Base-by-base conservation (phyloP, 768 basidiomycete species). In the Termitomyces sp. region DNA sequence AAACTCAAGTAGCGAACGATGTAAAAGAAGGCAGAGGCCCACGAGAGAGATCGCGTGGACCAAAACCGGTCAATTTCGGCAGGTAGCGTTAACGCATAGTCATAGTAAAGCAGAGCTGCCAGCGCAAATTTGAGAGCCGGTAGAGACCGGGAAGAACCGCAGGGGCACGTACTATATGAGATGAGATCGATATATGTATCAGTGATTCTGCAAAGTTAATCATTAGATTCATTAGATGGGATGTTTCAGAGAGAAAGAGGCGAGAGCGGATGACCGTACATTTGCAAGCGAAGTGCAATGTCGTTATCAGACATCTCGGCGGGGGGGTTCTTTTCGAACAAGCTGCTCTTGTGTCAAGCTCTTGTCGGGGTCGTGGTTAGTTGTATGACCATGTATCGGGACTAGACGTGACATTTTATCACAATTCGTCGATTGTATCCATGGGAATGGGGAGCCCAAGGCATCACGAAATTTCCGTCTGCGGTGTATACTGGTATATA, bases 1-100 rank as follows among this genome's bases (percentile, higher is more conserved):
- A 42, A 19, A n/a, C 41, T 59, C 4, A 75, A 21, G 41, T 42
- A 42, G 19, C 41, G 41, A 42, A 21, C 21, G 19, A 21, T 9
- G 41, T 42, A 42, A 37, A 55, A 80, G 27, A 81, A 67, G 17
- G 67, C 51, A 14, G 69, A 70, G 5, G 60, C 68, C 69, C 69
- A 72, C 17, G 69, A 71, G 3, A 72, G 35, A 7, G 59, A 64
- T 5, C 59, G 54, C 35, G 64, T 57, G 9, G n/a, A n/a, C n/a
- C n/a, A n/a, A n/a, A n/a, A n/a, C n/a, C n/a, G n/a, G n/a, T n/a
- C n/a, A n/a, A n/a, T n/a, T n/a, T n/a, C n/a, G n/a, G n/a, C n/a
- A n/a, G n/a, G n/a, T n/a, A n/a, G n/a, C n/a, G n/a, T n/a, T n/a
- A n/a, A n/a, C n/a, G n/a, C n/a, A n/a, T n/a, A n/a, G n/a, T n/a